A percentile compares a stretch with the other conserved stretches of the same genome.
phyloP scores from a whole-genome alignment of 441 rosid genomes.

The Populus trichocarpa region DNA sequence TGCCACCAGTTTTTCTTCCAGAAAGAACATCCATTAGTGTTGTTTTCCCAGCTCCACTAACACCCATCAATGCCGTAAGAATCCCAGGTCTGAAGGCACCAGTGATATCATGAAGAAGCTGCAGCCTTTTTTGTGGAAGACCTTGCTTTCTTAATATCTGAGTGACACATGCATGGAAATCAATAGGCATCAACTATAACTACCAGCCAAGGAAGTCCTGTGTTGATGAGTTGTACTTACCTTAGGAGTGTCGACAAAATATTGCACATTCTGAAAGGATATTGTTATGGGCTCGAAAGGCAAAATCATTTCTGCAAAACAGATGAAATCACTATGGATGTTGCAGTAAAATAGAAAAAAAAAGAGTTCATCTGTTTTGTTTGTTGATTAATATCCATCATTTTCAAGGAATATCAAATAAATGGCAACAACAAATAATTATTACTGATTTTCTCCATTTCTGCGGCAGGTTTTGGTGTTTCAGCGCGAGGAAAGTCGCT shows the following conservation, averaged over 20 bases:
- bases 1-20: constrained; percentile 36
- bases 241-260: constrained; percentile 33
- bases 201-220: neutral
- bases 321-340: neutral
- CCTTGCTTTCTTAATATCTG: constrained; percentile 31
- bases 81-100: constrained; percentile 40
- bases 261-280: constrained; percentile 28
- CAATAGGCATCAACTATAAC: neutral
- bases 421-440: neutral
- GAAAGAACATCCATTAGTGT: constrained; percentile 42
- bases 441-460: neutral
- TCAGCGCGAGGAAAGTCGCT: neutral
- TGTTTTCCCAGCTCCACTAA: constrained; percentile 41
- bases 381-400: neutral
- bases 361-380: neutral
- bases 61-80: constrained; percentile 43
- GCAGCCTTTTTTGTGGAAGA: constrained; percentile 22
- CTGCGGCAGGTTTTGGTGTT: neutral
- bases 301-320: constrained; percentile 26
- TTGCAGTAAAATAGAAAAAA: neutral
- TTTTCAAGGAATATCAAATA: too few relatives aligned
- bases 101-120: constrained; percentile 32
- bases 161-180: neutral
- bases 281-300: constrained; percentile 33
- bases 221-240: constrained; percentile 11